Conservation (phyloP, 768 basidiomycete species). For the Lentinus brumalis region DNA sequence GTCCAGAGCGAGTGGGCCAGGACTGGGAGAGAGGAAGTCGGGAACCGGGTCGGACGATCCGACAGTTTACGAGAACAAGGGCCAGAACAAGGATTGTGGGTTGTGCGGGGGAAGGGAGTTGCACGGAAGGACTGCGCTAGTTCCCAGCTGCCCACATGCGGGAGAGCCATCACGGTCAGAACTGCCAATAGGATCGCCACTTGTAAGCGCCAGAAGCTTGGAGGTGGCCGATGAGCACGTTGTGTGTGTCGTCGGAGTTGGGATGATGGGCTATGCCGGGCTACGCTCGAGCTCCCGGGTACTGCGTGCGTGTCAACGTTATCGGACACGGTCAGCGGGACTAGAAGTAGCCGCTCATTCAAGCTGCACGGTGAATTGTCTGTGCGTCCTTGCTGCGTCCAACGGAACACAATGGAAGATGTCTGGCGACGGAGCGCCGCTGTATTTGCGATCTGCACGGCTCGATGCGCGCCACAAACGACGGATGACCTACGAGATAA, state of each 20-base stretch:
- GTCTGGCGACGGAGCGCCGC: background rate
- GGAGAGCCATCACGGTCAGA: background rate
- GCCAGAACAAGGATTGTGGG: background rate
- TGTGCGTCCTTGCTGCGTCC: background rate
- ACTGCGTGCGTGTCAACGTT: background rate
- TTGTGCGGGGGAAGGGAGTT: background rate
- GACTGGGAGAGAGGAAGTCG: background rate
- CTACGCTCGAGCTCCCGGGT: background rate
- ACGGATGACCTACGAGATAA: background rate
- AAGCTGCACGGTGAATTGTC: too few relatives aligned
- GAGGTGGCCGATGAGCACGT: background rate
- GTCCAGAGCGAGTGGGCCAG: background rate
- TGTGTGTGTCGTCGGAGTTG: background rate
- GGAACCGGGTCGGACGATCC: background rate
- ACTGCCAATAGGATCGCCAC: background rate
- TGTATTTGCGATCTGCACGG: background rate
- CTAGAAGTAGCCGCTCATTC: too few relatives aligned
- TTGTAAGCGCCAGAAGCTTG: background rate
- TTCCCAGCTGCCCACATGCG: background rate
- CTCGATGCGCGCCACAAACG: background rate
- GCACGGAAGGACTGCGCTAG: background rate
- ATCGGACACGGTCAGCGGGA: too few relatives aligned
- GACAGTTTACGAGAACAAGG: background rate
- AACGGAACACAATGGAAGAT: background rate
- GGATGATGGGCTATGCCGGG: background rate